Base-by-base conservation (phyloP, 768 basidiomycete species). In the Rubroboletus pulcherrimus region DNA sequence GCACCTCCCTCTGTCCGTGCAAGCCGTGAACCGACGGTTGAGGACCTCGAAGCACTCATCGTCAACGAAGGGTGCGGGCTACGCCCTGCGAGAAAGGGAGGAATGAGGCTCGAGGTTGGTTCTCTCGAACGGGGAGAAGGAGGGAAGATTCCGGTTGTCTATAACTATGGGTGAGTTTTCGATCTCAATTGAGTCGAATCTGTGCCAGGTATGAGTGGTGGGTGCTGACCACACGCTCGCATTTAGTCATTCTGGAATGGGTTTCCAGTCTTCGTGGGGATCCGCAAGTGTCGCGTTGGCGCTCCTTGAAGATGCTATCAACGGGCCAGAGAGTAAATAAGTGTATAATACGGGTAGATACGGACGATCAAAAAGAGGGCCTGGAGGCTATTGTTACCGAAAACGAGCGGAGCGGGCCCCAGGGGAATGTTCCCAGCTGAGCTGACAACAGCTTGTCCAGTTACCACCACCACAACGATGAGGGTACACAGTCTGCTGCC, bases 231-330 rank as follows among this genome's bases (percentile, higher is more conserved):
- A 7, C 21, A 7, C 39, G 30, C 31, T 50, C 14, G 45, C 35
- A 9, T 39, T n/a, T 39, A 84, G 84, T 42, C 86, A 89, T 64
- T 78, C 78, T 7, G 85, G 87, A 9, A 80, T 76, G 57, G 86
- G 85, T 1, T 88, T 78, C 58, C 81, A 83, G 55, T 77, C 81
- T 3, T 85, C 84, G 0, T 87, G 84, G 85, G 85, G 83, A 1
- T 82, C 78, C 3, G 86, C 86, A 8, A 72, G 71, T 4, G 71
- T 76, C 11, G 83, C 78, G 0, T 57, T 83, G 15, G 67, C 69
- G 26, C 61, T 86, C 5, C 65, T 86, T 54, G 76, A 82, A 51
- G 66, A 66, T 17, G 76, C 74, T 10, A 59, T 83, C 51, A 39
- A 45, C 8, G 55, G 55, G 21, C 47, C 19, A 7, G 48, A 51